Conservation (phyloP, 805 yeast genomes). For the Saccharomycodes ludwigii region DNA sequence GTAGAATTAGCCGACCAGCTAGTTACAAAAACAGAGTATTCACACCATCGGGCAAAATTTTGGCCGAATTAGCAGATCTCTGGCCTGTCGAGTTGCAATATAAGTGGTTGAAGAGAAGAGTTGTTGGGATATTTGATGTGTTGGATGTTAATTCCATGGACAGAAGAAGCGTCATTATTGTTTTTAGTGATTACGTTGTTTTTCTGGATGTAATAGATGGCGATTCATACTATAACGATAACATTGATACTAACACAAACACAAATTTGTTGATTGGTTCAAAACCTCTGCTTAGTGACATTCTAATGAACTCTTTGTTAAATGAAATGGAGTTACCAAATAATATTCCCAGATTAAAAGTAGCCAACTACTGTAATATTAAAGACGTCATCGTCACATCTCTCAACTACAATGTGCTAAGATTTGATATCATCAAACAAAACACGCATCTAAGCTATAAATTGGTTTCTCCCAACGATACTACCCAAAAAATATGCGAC, state of each 20-base stretch:
- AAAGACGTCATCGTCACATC: slow-evolving; percentile 40
- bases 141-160: slow-evolving; percentile 22
- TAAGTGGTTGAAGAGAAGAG: slow-evolving; percentile 81
- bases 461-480: slow-evolving; percentile 6
- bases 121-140: slow-evolving; percentile 60
- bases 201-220: slow-evolving; percentile 44
- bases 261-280: slow-evolving; percentile 3
- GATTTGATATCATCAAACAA: slow-evolving; percentile 13
- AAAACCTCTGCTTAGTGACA: slow-evolving; percentile 57
- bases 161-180: slow-evolving; percentile 45
- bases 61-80: slow-evolving; percentile 69
- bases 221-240: slow-evolving; percentile 14
- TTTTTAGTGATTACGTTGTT: slow-evolving; percentile 72
- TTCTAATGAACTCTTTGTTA: slow-evolving; percentile 79
- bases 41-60: slow-evolving; percentile 82
- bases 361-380: slow-evolving; percentile 55
- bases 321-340: slow-evolving; percentile 67
- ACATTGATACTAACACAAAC: slow-evolving; percentile 4
- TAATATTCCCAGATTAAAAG: slow-evolving; percentile 57
- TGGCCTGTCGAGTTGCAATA: slow-evolving; percentile 85
- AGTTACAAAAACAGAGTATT: slow-evolving; percentile 57
- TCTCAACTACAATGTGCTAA: slow-evolving; percentile 13
- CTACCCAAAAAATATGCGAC: slow-evolving; percentile 17
- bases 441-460: slow-evolving; percentile 3
- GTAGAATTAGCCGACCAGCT: slow-evolving; percentile 29